These are phyloP conservation scores for Podaxis sp. DNA, from an alignment of 768 basidiomycete genomes.

Conservation along the genomic window DNA sequence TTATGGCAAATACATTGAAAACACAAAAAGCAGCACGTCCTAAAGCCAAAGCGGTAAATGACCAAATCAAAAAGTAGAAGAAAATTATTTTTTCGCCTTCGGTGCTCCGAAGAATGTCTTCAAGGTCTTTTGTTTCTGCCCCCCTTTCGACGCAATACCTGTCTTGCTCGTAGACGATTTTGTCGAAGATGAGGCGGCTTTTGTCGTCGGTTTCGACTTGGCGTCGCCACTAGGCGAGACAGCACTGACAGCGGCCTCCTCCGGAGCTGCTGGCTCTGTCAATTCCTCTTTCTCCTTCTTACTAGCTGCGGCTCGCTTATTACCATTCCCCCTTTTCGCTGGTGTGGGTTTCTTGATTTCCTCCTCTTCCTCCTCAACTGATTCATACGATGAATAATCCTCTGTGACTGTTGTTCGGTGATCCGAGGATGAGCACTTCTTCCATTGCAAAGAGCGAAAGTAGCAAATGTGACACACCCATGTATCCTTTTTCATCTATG, in stretches of 20 bases:
- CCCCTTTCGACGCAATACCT: neutral
- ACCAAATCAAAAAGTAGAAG: neutral
- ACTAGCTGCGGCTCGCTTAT: slow-evolving; percentile 4
- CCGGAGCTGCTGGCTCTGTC: slow-evolving; percentile 2
- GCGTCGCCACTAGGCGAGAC: neutral
- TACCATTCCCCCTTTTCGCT: slow-evolving; percentile 3
- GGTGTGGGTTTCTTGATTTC: slow-evolving; percentile 14
- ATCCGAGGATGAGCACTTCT: slow-evolving; percentile 4
- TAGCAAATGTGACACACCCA: slow-evolving; percentile 40
- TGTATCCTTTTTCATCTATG: slow-evolving; percentile 67
- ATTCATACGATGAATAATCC: slow-evolving; percentile 81
- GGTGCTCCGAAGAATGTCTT: slow-evolving; percentile 12
- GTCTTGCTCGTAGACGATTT: neutral
- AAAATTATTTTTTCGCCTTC: slow-evolving; percentile 10
- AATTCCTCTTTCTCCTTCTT: neutral
- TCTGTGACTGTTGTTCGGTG: slow-evolving; percentile 48
- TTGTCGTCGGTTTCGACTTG: neutral
- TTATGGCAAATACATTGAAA: neutral
- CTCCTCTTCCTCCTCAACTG: slow-evolving; percentile 52
- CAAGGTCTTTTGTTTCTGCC: slow-evolving; percentile 8
- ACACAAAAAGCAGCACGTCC: neutral
- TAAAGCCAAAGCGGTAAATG: neutral
- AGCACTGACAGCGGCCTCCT: slow-evolving; percentile 5
- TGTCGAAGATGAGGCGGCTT: neutral
- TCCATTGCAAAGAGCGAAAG: neutral